Percentiles rank a stretch among this genome's conserved stretches.
phyloP scores from a whole-genome alignment of 805 yeast genomes.

The Candida hungchunana region DNA sequence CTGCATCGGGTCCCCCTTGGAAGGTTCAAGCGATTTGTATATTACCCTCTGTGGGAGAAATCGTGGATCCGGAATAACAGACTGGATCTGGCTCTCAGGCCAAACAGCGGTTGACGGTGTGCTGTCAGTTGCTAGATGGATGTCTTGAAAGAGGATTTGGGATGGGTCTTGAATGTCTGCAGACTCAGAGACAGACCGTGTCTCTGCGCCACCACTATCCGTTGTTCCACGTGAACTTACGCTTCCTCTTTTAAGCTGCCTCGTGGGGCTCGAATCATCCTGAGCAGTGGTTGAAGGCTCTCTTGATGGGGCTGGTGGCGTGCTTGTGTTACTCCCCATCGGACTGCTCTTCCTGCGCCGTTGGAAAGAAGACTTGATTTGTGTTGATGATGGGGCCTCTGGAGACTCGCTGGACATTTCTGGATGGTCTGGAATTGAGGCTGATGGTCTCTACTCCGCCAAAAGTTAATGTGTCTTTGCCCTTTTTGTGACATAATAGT shows the following conservation, averaged over 20 bases:
- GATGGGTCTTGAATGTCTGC: slow-evolving; percentile 1
- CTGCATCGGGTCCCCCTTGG: slow-evolving; percentile 13
- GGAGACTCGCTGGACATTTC: too few species aligned
- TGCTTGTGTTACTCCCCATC: slow-evolving; percentile 5
- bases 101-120: neutral
- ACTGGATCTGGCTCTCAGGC: slow-evolving; percentile 4
- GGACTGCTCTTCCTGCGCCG: slow-evolving; percentile 8
- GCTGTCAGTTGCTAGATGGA: neutral
- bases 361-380: slow-evolving; percentile 7
- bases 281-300: slow-evolving; percentile 4
- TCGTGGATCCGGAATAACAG: slow-evolving; percentile 2
- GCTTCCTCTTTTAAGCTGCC: neutral
- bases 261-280: neutral
- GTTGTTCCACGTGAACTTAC: slow-evolving; percentile 6
- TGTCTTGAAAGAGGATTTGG: slow-evolving; percentile 6
- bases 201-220: slow-evolving; percentile 5
- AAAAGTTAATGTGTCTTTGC: too few species aligned
- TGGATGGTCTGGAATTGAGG: too few species aligned
- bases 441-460: too few species aligned
- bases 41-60: slow-evolving; percentile 7
- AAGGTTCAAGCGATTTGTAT: neutral
- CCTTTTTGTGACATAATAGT: too few species aligned
- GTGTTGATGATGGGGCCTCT: too few species aligned
- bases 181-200: slow-evolving; percentile 2
- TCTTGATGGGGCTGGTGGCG: slow-evolving; percentile 5